Evolutionary conservation across 768 basidiomycete species (phyloP).

Genomic region (Russula sp.): DNA sequence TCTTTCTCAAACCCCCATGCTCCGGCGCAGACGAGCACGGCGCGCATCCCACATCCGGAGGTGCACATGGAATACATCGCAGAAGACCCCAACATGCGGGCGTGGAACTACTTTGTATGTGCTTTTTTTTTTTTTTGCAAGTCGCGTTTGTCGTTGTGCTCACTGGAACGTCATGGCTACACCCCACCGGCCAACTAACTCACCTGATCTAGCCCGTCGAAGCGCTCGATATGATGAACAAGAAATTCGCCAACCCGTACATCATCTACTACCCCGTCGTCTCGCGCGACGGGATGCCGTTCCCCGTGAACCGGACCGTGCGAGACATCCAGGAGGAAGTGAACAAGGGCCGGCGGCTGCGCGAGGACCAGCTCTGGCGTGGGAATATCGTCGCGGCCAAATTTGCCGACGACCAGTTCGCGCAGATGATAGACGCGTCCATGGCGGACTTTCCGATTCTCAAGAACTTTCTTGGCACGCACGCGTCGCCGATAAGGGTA

Average conservation of each 20-base stretch:
- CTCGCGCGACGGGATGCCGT: conserved; percentile 75
- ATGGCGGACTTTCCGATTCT: conserved; percentile 82
- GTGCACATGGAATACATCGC: conserved; percentile 84
- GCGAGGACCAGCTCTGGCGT: conserved; percentile 65
- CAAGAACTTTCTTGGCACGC: conserved; percentile 71
- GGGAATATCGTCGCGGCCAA: conserved; percentile 78
- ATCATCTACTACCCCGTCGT: conserved; percentile 73
- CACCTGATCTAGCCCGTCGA: conserved; percentile 50
- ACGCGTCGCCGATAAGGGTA: conserved; percentile 44
- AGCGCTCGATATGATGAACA: conserved; percentile 73
- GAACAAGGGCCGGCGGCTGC: conserved; percentile 35
- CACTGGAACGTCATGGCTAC: neutral
- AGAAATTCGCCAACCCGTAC: conserved; percentile 72
- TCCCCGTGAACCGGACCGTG: conserved; percentile 72
- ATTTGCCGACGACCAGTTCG: conserved; percentile 44
- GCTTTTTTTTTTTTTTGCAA: conserved; percentile 22
- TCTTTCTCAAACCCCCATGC: conserved; percentile 22
- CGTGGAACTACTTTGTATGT: conserved; percentile 67
- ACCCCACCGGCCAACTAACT: no score
- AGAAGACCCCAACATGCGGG: conserved; percentile 58
- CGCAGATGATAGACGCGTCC: conserved; percentile 60
- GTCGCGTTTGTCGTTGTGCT: neutral
- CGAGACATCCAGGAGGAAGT: conserved; percentile 62
- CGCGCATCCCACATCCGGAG: conserved; percentile 77
- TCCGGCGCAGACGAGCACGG: conserved; percentile 29